A percentile compares a stretch with the other conserved stretches of the same genome.
These are phyloP conservation scores for Solanum aculeatissimum DNA, from an alignment of 305 asterid species.

Conservation along the genomic window DNA sequence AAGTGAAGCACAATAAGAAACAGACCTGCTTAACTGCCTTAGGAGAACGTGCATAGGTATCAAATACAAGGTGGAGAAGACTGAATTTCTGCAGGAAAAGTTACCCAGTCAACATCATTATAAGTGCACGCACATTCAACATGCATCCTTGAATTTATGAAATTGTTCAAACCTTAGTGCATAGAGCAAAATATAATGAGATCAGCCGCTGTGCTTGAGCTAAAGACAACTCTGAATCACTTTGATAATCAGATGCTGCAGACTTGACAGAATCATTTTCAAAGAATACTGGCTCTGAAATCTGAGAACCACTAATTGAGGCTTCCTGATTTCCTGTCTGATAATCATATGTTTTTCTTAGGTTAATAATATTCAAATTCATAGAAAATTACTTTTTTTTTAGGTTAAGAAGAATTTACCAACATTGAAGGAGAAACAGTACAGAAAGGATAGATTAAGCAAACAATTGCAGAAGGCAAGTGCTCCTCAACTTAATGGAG, in stretches of 20 bases:
- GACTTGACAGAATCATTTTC: slow-evolving; percentile 34
- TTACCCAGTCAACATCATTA: background rate
- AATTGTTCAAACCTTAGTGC: slow-evolving; percentile 42
- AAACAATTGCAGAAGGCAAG: background rate
- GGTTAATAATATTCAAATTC: background rate
- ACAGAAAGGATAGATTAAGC: background rate
- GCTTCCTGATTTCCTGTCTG: slow-evolving; percentile 70
- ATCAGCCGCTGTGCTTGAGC: slow-evolving; percentile 60
- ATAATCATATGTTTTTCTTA: background rate
- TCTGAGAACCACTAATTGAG: slow-evolving; percentile 82
- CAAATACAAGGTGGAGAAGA: slow-evolving; percentile 78
- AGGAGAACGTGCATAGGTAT: slow-evolving; percentile 54
- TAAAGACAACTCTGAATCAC: slow-evolving; percentile 38
- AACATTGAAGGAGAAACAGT: background rate
- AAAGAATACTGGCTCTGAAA: slow-evolving; percentile 52
- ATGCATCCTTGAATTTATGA: background rate
- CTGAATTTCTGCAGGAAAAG: slow-evolving; percentile 57
- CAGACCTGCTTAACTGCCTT: slow-evolving; percentile 89
- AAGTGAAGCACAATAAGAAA: slow-evolving; percentile 6
- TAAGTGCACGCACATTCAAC: background rate
- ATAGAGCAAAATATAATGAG: slow-evolving; percentile 79
- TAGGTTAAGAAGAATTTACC: background rate
- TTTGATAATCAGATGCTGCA: slow-evolving; percentile 33
- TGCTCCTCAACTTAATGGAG: background rate
- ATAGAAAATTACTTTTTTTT: background rate